Evolutionary conservation across 1,284 basidiomycete genomes (phyloP), one percentile per base, ranked within the genome.

Genomic region (Cutaneotrichosporon sp.): DNA sequence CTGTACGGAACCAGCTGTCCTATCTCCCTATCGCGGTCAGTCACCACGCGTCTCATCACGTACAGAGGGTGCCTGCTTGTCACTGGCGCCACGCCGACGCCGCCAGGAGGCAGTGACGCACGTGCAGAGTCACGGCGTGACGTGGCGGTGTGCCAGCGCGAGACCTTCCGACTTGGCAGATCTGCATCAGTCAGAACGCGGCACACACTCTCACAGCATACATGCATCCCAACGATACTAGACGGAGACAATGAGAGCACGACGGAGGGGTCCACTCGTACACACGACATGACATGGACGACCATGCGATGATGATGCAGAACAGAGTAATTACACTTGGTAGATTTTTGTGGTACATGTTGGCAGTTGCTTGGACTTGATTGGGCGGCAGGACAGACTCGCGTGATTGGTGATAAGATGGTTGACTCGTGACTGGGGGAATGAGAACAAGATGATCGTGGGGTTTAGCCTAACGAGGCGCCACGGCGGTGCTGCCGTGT

Each of bases 251-350:
- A 40, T 38, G 34, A 56, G 55, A 56, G 9, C 16, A 53, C 14
- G 30, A 16, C 16, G 52, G 16, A n/a, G n/a, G 52, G 16, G 32
- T 53, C 30, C 34, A 21, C 34, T 34, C 53, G 36, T 22, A 51
- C 53, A 38, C 32, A 18, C 22, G 53, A 51, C 34, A 56, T 16
- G 36, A 56, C 53, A 22, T 21, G 18, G 34, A 21, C 16, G n/a
- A 22, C 36, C 36, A 42, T 40, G 56, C 56, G 40, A 53, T 53
- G 58, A 60, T 49, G 58, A 60, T 60, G 50, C 50, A 53, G 36
- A 60, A 46, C 50, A 60, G 31, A 58, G 49, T 60, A 59, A 32
- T 60, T 60, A 60, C 58, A 60, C 50, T 50, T 60, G 34, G 40
- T n/a, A 47, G 49, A n/a, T 32, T 60, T 31, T 30, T 49, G 57